Base-by-base conservation (phyloP, 2,329 filamentous ascomycete genomes). In the Phoma sp. region DNA sequence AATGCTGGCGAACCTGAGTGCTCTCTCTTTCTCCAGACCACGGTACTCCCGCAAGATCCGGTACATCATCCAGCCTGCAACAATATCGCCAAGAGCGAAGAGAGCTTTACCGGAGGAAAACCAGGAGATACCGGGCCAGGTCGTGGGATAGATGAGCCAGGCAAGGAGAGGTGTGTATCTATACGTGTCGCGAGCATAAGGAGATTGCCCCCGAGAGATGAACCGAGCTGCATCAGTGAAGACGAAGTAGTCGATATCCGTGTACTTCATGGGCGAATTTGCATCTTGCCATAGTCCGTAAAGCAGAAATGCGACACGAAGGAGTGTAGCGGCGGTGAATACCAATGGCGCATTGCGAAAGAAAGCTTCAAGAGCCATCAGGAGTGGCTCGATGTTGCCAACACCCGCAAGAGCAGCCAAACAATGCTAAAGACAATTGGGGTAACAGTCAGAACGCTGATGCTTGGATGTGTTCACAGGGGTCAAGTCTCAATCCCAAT, bases 231-330 rank as follows among this genome's bases (percentile, higher is more conserved):
- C 95, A 75, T 98, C 94, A 43, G 95, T 98, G 81, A 99, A 99
- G 74, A 99, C 95, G 62, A 92, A 87, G 78, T 99, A 99, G 82
- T 99, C 95, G 68, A 99, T 97, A 77, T 99, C 95, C 46, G 95
- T 99, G 81, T 98, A 99, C 78, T 98, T 98, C 71, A 99, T 80
- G 13, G 94, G 88, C 7, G 92, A 96, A 77, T 93, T 84, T 57
- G 91, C 88, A 77, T 99, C 95, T 79, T 99, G 95, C 82, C 91
- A 93, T 57, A 92, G 85, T 55, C 95, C 94, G 75, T 98, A 98
- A 68, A 96, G 73, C 44, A 98, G 84, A 60, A 99, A 87, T 29
- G 80, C 74, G 6, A 85, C 72, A 57, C 95, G 91, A 22, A 99
- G 84, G 43, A 87, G 67, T 49, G 87, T 79, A 10, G 81, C 76